Evolutionary conservation across 2,329 filamentous ascomycete species (phyloP), one percentile per base, ranked within the genome.

Genomic region (Geosmithia flava): DNA sequence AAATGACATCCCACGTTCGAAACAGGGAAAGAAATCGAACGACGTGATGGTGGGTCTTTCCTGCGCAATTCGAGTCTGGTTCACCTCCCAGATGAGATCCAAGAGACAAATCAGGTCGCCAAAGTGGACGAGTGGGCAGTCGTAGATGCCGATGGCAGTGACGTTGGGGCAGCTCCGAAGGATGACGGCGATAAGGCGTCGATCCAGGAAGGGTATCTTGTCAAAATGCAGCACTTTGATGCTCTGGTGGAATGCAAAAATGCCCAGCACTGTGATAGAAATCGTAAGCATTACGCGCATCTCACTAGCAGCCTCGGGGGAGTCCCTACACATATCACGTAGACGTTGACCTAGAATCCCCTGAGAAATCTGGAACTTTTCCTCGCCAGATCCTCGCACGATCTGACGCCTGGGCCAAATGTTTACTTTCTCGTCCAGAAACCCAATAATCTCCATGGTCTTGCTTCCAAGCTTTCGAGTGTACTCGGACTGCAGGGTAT

Each of bases 61-160:
- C 2, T 46, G 13, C 2, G 47, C 20, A 4, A 47, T 47, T 0
- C 64, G 58, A 2, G 52, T 42, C 13, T 37, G 7, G 42, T 68
- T 68, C 42, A 68, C 52, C 42, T 67, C 63, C 30, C 60, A 47
- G 19, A 68, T 63, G 2, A 67, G 49, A 46, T 68, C 63, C 1
- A 68, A 52, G 0, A 68, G 47, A 11, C 53, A 55, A 1, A 64
- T 46, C 0, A 64, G 48, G 20, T 68, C 65, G 10, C 62, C 65
- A n/a, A 65, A 55, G 27, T 66, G 60, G 4, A 68, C 52, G 1
- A 67, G 49, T 0, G 62, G 63, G 23, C 65, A 68, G 45, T 63
- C 56, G 47, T 67, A 68, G 2, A 68, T 53, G 2, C 65, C 64
- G 15, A 68, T 1, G 55, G 60, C 62, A 3, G 52, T 55, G 8